phyloP scores from a whole-genome alignment of 208 protist species.

The Crithidia expoeki region DNA sequence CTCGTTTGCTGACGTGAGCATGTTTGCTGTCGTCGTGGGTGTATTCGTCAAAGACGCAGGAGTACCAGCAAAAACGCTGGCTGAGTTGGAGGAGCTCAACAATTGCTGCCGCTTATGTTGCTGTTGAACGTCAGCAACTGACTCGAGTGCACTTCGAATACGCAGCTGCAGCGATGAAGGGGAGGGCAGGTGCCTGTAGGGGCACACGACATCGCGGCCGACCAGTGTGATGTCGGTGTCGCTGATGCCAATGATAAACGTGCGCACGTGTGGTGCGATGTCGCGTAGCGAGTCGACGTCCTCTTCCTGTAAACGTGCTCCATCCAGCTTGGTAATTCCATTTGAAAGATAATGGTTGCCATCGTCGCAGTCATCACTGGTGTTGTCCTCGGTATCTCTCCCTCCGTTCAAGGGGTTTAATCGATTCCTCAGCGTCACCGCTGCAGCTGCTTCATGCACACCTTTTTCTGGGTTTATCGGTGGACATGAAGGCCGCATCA shows the following conservation, averaged over 20 bases:
- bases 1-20: neutral
- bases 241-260: constrained; percentile 58
- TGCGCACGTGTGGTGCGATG: constrained; percentile 21
- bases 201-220: constrained; percentile 72
- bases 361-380: neutral
- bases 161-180: constrained; percentile 13
- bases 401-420: neutral
- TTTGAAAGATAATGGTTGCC: neutral
- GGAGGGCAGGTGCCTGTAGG: constrained; percentile 38
- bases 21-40: neutral
- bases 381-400: neutral
- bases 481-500: constrained; percentile 19
- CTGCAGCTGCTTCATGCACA: neutral
- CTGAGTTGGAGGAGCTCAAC: neutral
- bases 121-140: constrained; percentile 7
- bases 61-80: neutral
- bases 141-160: constrained; percentile 23
- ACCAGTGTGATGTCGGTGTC: constrained; percentile 61
- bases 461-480: too few species aligned
- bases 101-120: neutral
- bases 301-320: neutral
- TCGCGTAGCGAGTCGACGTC: neutral
- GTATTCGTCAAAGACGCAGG: neutral
- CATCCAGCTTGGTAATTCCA: neutral
- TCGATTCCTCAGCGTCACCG: neutral